These are phyloP conservation scores for Ambrosiella xylebori DNA, from an alignment of 2,329 filamentous ascomycete genomes.

Conservation along the genomic window DNA sequence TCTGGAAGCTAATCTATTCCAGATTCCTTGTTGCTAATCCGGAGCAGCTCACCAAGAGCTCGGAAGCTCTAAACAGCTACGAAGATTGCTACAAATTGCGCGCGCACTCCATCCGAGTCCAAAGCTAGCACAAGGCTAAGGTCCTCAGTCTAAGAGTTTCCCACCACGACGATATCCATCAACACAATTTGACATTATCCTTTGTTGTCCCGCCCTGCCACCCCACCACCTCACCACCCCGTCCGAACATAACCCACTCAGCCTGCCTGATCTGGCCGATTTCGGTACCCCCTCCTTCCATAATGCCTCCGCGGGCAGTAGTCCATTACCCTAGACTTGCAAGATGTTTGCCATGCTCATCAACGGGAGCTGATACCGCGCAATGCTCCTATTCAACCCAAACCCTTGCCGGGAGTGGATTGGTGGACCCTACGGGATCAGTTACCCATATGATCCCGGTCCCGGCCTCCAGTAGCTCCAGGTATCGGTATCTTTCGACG, in stretches of 20 bases:
- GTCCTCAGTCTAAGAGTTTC: too few species aligned
- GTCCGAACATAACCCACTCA: neutral
- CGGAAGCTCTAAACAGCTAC: too few species aligned
- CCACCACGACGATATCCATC: too few species aligned
- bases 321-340: neutral
- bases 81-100: too few species aligned
- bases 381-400: neutral
- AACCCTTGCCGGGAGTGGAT: neutral
- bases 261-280: neutral
- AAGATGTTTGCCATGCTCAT: neutral
- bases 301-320: constrained; percentile 7
- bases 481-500: constrained; percentile 21
- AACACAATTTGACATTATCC: too few species aligned
- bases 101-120: too few species aligned
- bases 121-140: too few species aligned
- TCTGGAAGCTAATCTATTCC: too few species aligned
- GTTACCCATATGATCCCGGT: neutral
- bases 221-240: neutral
- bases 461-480: neutral
- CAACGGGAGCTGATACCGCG: neutral
- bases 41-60: too few species aligned
- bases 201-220: neutral
- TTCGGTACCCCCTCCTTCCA: neutral
- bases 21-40: too few species aligned
- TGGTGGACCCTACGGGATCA: neutral